Base-by-base conservation (phyloP, 208 protist genomes). In the Acanthamoeba culbertsoni region DNA sequence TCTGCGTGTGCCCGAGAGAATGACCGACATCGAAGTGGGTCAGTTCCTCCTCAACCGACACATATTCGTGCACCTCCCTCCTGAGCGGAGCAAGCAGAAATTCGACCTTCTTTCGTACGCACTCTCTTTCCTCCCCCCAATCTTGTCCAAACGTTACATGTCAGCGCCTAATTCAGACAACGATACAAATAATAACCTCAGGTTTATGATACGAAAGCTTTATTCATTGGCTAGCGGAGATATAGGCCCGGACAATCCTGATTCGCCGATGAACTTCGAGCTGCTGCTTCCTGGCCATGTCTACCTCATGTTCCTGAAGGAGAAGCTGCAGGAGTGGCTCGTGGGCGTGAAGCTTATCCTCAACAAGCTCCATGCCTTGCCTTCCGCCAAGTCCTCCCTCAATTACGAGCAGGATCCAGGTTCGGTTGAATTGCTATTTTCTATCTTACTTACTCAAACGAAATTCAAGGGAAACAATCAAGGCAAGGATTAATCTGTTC, bases 181-280 rank as follows among this genome's bases (percentile, higher is more conserved):
- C 57, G 18, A 23, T 23, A 3, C 51, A 0, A 0, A 57, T 26
- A 75, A 75, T 42, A n/a, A n/a, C 26, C 2, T 75, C 51, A 95
- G 94, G 33, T 57, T 96, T 35, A 96, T 96, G 93, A 73, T 96
- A 40, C 84, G 94, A 45, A 99, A 99, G 96, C 97, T 99, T 35
- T 99, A 98, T 94, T 55, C 71, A 43, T 98, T 99, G 63, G 97
- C 98, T 62, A 96, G 98, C 77, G 59, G 59, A n/a, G 86, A 92
- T 23, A 73, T 92, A 48, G 90, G 93, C 16, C 96, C 99, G 84
- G 99, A 99, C 86, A 99, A 99, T 71, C 96, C 98, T 73, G 99
- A 99, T 96, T 97, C 98, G 4, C 97, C 98, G 28, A 96, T 97
- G 48, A 98, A 98, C 94, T 99, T 99, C 68, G 99, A 99, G 95